These are phyloP conservation scores for Vanrija pseudolonga DNA, from an alignment of 1,284 basidiomycete genomes.

Conservation along the genomic window DNA sequence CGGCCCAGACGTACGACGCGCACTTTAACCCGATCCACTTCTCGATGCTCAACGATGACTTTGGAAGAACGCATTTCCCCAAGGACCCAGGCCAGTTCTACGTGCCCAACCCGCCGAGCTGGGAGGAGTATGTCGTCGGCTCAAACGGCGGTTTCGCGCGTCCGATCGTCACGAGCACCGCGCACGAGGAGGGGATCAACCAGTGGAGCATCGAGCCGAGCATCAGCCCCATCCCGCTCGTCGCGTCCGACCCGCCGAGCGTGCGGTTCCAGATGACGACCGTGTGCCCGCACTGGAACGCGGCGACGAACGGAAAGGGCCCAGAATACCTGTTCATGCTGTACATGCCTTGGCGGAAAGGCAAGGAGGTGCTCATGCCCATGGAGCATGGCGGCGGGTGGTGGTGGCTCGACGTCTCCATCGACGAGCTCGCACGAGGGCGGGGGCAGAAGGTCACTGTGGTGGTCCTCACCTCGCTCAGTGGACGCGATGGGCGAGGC, in stretches of 20 bases:
- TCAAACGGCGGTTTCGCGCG: background rate
- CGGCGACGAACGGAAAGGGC: background rate
- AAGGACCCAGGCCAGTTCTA: background rate
- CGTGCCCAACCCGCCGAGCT: background rate
- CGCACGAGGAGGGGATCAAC: background rate
- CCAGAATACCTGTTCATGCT: no score
- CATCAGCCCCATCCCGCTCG: background rate
- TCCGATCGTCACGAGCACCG: background rate
- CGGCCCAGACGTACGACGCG: background rate
- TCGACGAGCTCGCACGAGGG: no score
- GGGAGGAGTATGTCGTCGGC: constrained; percentile 7
- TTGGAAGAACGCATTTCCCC: constrained; percentile 11
- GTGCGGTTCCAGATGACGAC: constrained; percentile 4
- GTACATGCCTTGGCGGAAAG: no score
- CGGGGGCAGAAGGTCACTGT: no score
- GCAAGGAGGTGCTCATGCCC: no score
- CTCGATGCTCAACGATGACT: constrained; percentile 4
- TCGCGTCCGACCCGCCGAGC: background rate
- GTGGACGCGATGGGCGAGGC: no score
- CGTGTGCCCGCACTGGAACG: constrained; percentile 9
- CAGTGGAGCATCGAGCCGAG: background rate
- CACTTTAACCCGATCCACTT: constrained; percentile 5
- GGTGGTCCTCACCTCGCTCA: no score
- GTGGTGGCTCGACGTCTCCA: no score
- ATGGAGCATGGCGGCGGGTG: no score